A percentile compares a stretch with the other conserved stretches of the same genome.
These are phyloP conservation scores for Cryptococcus sp. DNA, from an alignment of 1,284 basidiomycete species.

Conservation along the genomic window DNA sequence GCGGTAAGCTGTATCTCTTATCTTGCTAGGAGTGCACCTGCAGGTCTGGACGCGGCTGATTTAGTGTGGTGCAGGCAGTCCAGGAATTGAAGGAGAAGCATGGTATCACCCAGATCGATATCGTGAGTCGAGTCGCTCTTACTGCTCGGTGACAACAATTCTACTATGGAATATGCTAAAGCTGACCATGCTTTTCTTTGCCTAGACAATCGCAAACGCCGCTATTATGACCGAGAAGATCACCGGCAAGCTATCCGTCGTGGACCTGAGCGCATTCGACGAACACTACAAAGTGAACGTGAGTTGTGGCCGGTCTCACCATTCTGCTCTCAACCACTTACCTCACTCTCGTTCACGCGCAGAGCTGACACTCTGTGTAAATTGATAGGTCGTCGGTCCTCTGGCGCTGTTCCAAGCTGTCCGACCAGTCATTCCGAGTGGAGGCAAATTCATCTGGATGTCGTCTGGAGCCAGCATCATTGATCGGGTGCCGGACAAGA, in stretches of 20 bases:
- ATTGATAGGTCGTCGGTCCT: slow-evolving; percentile 21
- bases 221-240: slow-evolving; percentile 21
- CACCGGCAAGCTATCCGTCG: slow-evolving; percentile 18
- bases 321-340: not conserved
- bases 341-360: not conserved
- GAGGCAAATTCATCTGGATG: slow-evolving; percentile 34
- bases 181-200: not conserved
- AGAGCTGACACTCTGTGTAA: not conserved
- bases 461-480: slow-evolving; percentile 31
- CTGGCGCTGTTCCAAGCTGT: slow-evolving; percentile 31
- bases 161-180: too few relatives aligned
- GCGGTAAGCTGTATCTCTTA: slow-evolving; percentile 11
- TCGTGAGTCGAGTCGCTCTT: slow-evolving; percentile 15
- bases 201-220: slow-evolving; percentile 30
- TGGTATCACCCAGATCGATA: slow-evolving; percentile 29
- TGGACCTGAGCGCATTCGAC: slow-evolving; percentile 27
- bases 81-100: slow-evolving; percentile 18
- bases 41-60: too few relatives aligned
- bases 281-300: slow-evolving; percentile 36
- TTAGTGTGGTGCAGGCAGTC: slow-evolving; percentile 8
- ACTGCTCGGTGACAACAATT: not conserved
- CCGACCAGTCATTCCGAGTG: slow-evolving; percentile 22
- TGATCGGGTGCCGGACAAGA: slow-evolving; percentile 28
- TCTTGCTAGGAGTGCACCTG: not conserved
- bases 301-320: not conserved